Base-by-base conservation (phyloP, 768 basidiomycete species). In the Podaxis mareebaensis region DNA sequence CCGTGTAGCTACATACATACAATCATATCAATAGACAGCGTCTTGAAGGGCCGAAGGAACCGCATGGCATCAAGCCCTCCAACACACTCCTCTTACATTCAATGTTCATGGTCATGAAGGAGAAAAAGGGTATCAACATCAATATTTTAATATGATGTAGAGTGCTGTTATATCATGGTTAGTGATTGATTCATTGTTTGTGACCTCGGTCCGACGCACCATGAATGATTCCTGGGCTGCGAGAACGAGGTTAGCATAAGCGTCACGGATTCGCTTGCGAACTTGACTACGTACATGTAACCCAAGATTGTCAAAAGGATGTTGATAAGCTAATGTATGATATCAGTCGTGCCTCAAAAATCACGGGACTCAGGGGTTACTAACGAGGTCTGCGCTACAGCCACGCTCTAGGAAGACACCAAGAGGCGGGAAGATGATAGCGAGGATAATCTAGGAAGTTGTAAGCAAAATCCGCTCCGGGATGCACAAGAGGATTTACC, bases 391-490 rank as follows among this genome's bases (percentile, higher is more conserved):
- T 22, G 83, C 85, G 39, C 79, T 78, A 72, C 93, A 95, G 26
- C 95, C 95, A 58, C 92, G 83, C 78, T 96, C 93, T 26, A 96
- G 77, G 78, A 95, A 94, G 26, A 96, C 95, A 61, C 89, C 93
- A 2, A 96, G 72, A 63, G 95, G 95, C 10, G 93, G 92, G 13
- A 93, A 69, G 72, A 93, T 67, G 75, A 93, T 80, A 64, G 91
- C 91, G 60, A 86, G 69, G 64, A 83, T 67, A 66, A 79, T 77
- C 86, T 90, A 52, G 24, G 58, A 65, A 42, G 28, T 33, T 11
- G 52, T 56, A 76, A 67, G 60, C 36, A 51, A 44, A 24, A 11
- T 46, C 12, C 20, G 8, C 22, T 6, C 20, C n/a, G 42, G 48
- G 64, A 52, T 13, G 26, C 40, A 56, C 46, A 58, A 57, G 46